Percentiles rank a stretch among this genome's conserved stretches.
Conservation (phyloP, 148 eudicot species). For the Simmondsia chinensis region DNA sequence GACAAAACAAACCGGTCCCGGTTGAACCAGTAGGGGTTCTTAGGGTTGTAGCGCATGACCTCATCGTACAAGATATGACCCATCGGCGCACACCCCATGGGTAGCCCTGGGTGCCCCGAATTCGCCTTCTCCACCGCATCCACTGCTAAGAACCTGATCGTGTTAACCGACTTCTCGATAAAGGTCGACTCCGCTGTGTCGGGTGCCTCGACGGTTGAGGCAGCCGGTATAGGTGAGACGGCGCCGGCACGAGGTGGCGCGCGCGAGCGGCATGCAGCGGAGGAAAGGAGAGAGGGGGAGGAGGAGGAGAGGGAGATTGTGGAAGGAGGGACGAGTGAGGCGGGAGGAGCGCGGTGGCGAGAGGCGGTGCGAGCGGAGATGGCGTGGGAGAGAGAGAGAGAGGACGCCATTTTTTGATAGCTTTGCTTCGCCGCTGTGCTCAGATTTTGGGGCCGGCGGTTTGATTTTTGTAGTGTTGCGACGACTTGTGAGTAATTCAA, state of each 20-base stretch:
- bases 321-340: conserved; percentile 28
- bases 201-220: conserved; percentile 29
- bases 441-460: no score
- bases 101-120: conserved; percentile 95
- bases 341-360: conserved; percentile 6
- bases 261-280: conserved; percentile 18
- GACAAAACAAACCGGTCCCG: conserved; percentile 89
- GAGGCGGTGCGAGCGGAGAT: conserved; percentile 19
- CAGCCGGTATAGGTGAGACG: conserved; percentile 32
- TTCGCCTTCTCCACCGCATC: conserved; percentile 99
- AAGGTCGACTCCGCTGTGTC: conserved; percentile 25
- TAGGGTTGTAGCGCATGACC: conserved; percentile 81
- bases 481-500: no score
- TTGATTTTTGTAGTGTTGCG: no score
- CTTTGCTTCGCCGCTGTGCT: neutral
- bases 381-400: conserved; percentile 45
- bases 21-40: conserved; percentile 91
- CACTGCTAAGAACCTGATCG: conserved; percentile 73
- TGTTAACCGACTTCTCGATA: conserved; percentile 61
- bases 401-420: conserved; percentile 38
- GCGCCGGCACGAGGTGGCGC: conserved; percentile 10
- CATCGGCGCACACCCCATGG: conserved; percentile 99
- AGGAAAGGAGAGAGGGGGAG: conserved; percentile 25
- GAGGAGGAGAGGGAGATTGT: conserved; percentile 28
- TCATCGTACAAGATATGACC: conserved; percentile 90